Percentiles rank a stretch among this genome's conserved stretches.
Conservation (phyloP, 768 basidiomycete genomes). For the Mycena galericulata region DNA sequence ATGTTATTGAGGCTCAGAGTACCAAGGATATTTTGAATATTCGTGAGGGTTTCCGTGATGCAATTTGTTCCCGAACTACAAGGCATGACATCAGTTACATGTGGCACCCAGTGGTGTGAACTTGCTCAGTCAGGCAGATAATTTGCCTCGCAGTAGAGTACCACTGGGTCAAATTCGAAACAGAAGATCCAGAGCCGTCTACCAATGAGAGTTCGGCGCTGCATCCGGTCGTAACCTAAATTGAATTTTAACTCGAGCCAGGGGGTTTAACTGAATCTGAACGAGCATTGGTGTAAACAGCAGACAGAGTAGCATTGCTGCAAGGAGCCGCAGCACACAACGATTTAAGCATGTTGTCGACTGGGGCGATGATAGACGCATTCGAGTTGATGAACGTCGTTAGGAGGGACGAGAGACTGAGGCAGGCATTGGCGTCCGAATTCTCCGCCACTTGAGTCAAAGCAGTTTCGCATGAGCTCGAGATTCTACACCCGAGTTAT, state of each 20-base stretch:
- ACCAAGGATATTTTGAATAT: constrained; percentile 57
- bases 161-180: constrained; percentile 46
- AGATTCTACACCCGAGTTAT: constrained; percentile 4
- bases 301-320: constrained; percentile 60
- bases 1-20: constrained; percentile 52
- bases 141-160: constrained; percentile 71
- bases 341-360: constrained; percentile 64
- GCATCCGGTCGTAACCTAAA: constrained; percentile 49
- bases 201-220: constrained; percentile 49
- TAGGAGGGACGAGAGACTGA: constrained; percentile 23
- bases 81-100: background rate
- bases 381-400: constrained; percentile 24
- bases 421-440: constrained; percentile 30
- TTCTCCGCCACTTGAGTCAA: constrained; percentile 20
- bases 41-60: constrained; percentile 65
- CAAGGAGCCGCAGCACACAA: constrained; percentile 62
- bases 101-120: background rate
- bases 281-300: constrained; percentile 56
- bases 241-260: background rate
- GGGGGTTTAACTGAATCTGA: constrained; percentile 15
- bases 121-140: constrained; percentile 76
- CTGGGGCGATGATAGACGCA: constrained; percentile 51
- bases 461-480: constrained; percentile 25
- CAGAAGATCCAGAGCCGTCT: constrained; percentile 42
- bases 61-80: constrained; percentile 61